A percentile compares a stretch with the other conserved stretches of the same genome.
These are phyloP conservation scores for Chamaenerion angustifolium DNA, from an alignment of 345 rosid genomes.

Conservation along the genomic window DNA sequence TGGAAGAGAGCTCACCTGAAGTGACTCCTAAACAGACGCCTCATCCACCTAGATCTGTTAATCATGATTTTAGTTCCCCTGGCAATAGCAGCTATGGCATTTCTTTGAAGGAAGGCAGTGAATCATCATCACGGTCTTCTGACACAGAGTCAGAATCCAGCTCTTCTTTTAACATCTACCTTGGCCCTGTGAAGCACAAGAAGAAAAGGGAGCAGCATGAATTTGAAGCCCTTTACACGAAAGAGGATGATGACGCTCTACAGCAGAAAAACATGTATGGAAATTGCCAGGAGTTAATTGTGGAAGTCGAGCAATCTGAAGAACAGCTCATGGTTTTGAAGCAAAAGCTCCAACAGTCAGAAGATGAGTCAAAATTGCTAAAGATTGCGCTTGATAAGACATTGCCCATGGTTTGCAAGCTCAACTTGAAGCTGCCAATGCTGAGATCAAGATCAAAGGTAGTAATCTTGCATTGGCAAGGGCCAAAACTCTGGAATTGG, in stretches of 20 bases:
- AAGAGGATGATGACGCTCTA: constrained; percentile 16
- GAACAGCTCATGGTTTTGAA: constrained; percentile 34
- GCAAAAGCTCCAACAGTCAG: constrained; percentile 30
- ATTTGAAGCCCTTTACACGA: constrained; percentile 16
- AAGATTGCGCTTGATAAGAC: constrained; percentile 26
- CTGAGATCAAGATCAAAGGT: constrained; percentile 13
- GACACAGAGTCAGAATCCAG: constrained; percentile 68
- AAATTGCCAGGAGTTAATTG: constrained; percentile 26
- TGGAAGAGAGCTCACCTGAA: constrained; percentile 23
- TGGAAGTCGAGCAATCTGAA: constrained; percentile 18
- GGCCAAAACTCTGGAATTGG: constrained; percentile 15
- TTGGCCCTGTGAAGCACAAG: constrained; percentile 16
- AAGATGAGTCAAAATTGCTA: constrained; percentile 41
- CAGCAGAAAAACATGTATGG: constrained; percentile 13
- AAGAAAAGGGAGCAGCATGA: constrained; percentile 20
- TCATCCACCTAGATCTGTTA: constrained; percentile 19
- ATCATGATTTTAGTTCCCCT: constrained; percentile 20
- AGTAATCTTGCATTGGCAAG: constrained; percentile 24
- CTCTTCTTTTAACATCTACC: constrained; percentile 33
- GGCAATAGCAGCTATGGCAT: constrained; percentile 36
- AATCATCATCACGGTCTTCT: constrained; percentile 44
- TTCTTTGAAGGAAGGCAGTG: constrained; percentile 43
- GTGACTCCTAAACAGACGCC: constrained; percentile 22
- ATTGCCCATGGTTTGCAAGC: constrained; percentile 12
- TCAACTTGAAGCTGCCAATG: constrained; percentile 25